Evolutionary conservation across 148 eudicot genomes (phyloP), one percentile per base, ranked within the genome.

Genomic region (Persicaria maculosa): DNA sequence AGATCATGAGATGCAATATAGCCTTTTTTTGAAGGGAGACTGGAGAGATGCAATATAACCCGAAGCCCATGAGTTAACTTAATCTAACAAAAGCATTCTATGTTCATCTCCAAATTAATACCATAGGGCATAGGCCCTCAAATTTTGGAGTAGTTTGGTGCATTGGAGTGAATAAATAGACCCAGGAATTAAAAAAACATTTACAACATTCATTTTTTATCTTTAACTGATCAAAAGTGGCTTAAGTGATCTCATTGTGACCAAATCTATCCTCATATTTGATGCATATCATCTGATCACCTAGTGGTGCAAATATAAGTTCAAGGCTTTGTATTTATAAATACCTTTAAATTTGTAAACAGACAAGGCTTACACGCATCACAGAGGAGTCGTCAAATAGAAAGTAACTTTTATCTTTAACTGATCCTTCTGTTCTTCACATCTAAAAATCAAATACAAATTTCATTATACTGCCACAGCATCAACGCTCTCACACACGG

Each of bases 401-500:
- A 7, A 5, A 57, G 19, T 57, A 8, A 7, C 0, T 8, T 48
- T 12, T 12, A 8, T 48, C 52, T 8, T 48, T 48, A 48, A 8
- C 52, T 48, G 20, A 6, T 57, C 62, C 62, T 57, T 4, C 0
- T 3, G 19, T 36, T 15, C 16, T 11, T 11, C 45, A 67, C 19
- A 9, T 7, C 71, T 36, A 67, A 67, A 36, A 31, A 19, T 67
- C 19, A 12, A 14, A 19, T 45, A 9, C 40, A 71, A 3, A 48
- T 44, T 36, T 46, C 12, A 54, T 75, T 68, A 43, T 19, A 6
- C 52, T 58, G 54, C 68, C 48, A 59, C 53, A 67, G 75, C 69
- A 72, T 79, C 82, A 78, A 92, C 68, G 75, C 79, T 74, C 68
- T 72, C 76, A 20, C 54, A 62, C 9, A 74, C 67, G 52, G 57